Evolutionary conservation across 2,329 filamentous ascomycete species (phyloP), one percentile per base, ranked within the genome.

Genomic region (Cladosporium oxysporum): DNA sequence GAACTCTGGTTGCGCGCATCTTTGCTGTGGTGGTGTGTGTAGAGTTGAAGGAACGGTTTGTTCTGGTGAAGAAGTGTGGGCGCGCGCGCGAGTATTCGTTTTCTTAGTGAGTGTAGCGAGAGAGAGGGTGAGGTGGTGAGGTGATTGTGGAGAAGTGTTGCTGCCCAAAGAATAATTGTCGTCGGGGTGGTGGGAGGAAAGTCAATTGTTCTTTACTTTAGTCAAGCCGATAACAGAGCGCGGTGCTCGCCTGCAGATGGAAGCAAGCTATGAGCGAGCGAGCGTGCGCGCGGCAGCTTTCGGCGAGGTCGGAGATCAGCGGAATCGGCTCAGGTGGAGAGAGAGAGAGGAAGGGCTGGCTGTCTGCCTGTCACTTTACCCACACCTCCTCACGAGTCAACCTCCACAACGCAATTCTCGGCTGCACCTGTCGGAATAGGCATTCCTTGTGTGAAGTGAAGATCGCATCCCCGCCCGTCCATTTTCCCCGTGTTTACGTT

Each of bases 1-100:
- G 80, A 31, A 75, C 71, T 67, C 78, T 77, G 68, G 82, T 83
- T 58, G 79, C 78, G 69, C 79, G 78, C 81, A 83, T 83, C 57
- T 69, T 75, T 68, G 47, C 57, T 44, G 44, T 16, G 53, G 61
- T 59, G 62, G 31, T 29, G 58, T 49, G 58, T 33, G 50, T 21
- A 18, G 10, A 55, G 52, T 31, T 33, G 28, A 28, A 11, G 41
- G 58, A 37, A 21, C 37, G 37, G 49, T 12, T 29, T 16, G 49
- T 52, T 52, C 49, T 60, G 37, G 10, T 33, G 35, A 23, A 31
- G 26, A 59, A 29, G 57, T 28, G 35, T 23, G 12, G 37, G 23
- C 7, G 11, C 14, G 41, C 37, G 41, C 41, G 37, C 18, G 58
- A 21, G 26, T 28, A 21, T n/a, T 18, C 37, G 29, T 31, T 18